phyloP scores from a whole-genome alignment of 805 yeast species.

The Schizosaccharomyces japonicus region DNA sequence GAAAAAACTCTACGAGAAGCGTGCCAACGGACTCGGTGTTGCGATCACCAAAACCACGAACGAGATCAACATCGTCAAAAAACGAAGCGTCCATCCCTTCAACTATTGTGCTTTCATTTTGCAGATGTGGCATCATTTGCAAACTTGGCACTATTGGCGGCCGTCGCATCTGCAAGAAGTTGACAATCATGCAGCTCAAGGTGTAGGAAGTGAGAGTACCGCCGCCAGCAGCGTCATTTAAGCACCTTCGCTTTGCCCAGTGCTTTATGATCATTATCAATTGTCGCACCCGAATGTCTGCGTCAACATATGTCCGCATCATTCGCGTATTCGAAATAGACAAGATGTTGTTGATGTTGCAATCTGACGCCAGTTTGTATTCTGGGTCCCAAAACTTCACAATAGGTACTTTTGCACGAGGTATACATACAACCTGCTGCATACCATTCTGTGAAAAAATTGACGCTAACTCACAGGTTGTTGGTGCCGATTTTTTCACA shows the following conservation, averaged over 20 bases:
- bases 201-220: constrained; percentile 13
- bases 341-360: constrained; percentile 12
- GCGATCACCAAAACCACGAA: constrained; percentile 8
- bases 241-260: constrained; percentile 12
- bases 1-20: constrained; percentile 11
- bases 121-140: constrained; percentile 8
- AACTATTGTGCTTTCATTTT: constrained; percentile 6
- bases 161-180: constrained; percentile 11
- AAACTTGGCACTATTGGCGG: constrained; percentile 12
- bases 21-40: constrained; percentile 11
- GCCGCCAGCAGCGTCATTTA: constrained; percentile 14
- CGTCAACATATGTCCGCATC: constrained; percentile 12
- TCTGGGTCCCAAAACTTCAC: constrained; percentile 14
- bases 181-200: constrained; percentile 13
- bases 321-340: constrained; percentile 12
- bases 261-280: constrained; percentile 12
- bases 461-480: neutral
- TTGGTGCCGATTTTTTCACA: constrained; percentile 7
- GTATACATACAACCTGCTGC: constrained; percentile 12
- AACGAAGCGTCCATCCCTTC: constrained; percentile 11
- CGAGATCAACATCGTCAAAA: constrained; percentile 10
- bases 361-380: constrained; percentile 11
- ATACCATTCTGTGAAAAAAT: constrained; percentile 6
- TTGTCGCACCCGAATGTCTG: constrained; percentile 12
- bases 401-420: constrained; percentile 13